These are phyloP conservation scores for Talaromyces sp. DNA, from an alignment of 2,329 filamentous ascomycete genomes.

Conservation along the genomic window DNA sequence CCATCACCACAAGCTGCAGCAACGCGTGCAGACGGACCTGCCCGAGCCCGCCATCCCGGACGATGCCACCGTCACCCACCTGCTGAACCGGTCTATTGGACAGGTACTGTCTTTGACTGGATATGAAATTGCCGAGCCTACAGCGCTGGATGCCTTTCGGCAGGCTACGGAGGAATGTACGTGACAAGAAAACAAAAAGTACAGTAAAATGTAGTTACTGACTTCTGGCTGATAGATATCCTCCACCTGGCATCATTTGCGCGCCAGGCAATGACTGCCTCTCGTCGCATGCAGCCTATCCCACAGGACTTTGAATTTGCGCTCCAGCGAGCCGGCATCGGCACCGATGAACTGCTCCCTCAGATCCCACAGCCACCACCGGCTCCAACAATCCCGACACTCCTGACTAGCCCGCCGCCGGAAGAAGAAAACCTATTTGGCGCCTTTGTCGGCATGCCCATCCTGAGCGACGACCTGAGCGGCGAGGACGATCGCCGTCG, in stretches of 20 bases:
- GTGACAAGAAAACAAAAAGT: conserved; percentile 18
- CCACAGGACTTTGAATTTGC: conserved; percentile 54
- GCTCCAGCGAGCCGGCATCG: conserved; percentile 26
- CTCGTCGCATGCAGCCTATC: conserved; percentile 51
- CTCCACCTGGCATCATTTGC: conserved; percentile 49
- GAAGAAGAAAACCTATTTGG: conserved; percentile 30
- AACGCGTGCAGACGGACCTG: conserved; percentile 24
- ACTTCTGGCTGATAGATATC: conserved; percentile 42
- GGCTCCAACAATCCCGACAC: conserved; percentile 17
- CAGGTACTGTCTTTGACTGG: conserved; percentile 47
- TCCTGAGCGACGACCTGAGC: conserved; percentile 50
- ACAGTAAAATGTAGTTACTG: not conserved
- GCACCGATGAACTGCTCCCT: conserved; percentile 28
- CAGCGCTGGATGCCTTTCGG: conserved; percentile 53
- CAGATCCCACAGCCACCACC: conserved; percentile 21
- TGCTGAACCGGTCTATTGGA: conserved; percentile 52
- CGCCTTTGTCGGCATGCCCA: conserved; percentile 28
- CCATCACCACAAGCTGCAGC: conserved; percentile 37
- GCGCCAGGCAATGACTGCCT: conserved; percentile 53
- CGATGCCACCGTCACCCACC: conserved; percentile 48
- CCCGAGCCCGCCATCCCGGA: conserved; percentile 42
- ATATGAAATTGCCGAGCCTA: conserved; percentile 51
- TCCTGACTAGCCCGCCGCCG: conserved; percentile 36
- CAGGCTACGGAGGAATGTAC: conserved; percentile 55
- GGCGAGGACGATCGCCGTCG: conserved; percentile 42